These are phyloP conservation scores for Trichoderma oligosporum DNA, from an alignment of 2,329 filamentous ascomycete species.

Conservation along the genomic window DNA sequence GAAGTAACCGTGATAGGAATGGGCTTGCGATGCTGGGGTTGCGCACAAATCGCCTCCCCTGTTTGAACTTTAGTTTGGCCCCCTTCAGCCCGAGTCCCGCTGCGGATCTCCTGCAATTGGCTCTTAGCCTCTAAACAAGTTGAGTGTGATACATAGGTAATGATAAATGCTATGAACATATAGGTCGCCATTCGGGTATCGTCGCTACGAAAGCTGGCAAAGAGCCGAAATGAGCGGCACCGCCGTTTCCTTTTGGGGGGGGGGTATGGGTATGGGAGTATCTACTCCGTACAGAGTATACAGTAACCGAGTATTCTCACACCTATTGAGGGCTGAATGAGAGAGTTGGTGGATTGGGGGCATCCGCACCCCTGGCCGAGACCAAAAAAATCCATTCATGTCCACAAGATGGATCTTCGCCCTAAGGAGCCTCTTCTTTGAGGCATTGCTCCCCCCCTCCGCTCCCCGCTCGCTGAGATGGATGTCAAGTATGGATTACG, in stretches of 20 bases:
- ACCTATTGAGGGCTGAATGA: background rate
- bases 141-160: no score
- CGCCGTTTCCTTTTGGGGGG: background rate
- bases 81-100: conserved; percentile 13
- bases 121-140: conserved; percentile 2
- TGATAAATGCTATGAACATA: no score
- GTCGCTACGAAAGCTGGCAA: conserved; percentile 7
- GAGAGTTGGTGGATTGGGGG: background rate
- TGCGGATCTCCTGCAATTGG: conserved; percentile 15
- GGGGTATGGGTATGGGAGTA: no score
- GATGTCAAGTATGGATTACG: conserved; percentile 7
- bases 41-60: conserved; percentile 14
- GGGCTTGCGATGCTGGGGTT: background rate
- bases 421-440: background rate
- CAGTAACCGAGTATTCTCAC: no score
- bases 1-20: background rate
- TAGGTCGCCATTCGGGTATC: no score
- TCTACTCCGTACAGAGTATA: no score
- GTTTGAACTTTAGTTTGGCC: conserved; percentile 1
- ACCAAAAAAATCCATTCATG: background rate
- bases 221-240: background rate
- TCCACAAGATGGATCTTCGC: background rate
- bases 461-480: background rate
- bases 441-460: conserved; percentile 11
- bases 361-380: background rate